These are phyloP conservation scores for Fusarium chaquense DNA, from an alignment of 2,329 filamentous ascomycete genomes.

Conservation along the genomic window DNA sequence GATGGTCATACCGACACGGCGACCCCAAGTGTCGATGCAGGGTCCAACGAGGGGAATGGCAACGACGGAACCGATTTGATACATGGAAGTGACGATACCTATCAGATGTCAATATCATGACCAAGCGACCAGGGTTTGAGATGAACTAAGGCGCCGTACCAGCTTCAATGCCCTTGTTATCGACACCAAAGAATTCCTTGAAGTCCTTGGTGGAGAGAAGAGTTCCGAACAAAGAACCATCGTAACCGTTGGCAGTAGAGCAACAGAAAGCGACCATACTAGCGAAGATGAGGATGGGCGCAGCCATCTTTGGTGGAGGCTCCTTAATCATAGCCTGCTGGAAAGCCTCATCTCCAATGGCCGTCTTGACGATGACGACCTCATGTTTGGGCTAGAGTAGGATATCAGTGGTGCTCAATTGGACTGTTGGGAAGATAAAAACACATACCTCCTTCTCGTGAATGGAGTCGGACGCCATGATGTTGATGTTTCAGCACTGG, in stretches of 20 bases:
- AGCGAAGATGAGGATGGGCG: slow-evolving; percentile 39
- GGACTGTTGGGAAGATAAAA: accelerated
- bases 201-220: slow-evolving; percentile 62
- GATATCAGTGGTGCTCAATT: background rate
- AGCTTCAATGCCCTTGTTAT: slow-evolving; percentile 42
- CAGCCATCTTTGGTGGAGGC: slow-evolving; percentile 40
- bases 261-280: slow-evolving; percentile 48
- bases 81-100: slow-evolving; percentile 55
- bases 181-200: slow-evolving; percentile 59
- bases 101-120: background rate
- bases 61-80: slow-evolving; percentile 62
- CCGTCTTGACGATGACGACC: slow-evolving; percentile 39
- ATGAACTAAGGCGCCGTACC: slow-evolving; percentile 21
- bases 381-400: slow-evolving; percentile 11
- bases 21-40: slow-evolving; percentile 61
- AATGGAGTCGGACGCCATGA: slow-evolving; percentile 38
- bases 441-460: slow-evolving; percentile 34
- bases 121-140: accelerated
- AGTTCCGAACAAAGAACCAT: slow-evolving; percentile 64
- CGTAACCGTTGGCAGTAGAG: slow-evolving; percentile 52
- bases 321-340: slow-evolving; percentile 50
- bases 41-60: slow-evolving; percentile 64
- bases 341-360: slow-evolving; percentile 46
- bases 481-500: slow-evolving; percentile 27
- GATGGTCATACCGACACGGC: slow-evolving; percentile 60